A percentile compares a stretch with the other conserved stretches of the same genome.
phyloP scores from a whole-genome alignment of 2,329 filamentous ascomycete species.

The Albophoma yamanashiensis region DNA sequence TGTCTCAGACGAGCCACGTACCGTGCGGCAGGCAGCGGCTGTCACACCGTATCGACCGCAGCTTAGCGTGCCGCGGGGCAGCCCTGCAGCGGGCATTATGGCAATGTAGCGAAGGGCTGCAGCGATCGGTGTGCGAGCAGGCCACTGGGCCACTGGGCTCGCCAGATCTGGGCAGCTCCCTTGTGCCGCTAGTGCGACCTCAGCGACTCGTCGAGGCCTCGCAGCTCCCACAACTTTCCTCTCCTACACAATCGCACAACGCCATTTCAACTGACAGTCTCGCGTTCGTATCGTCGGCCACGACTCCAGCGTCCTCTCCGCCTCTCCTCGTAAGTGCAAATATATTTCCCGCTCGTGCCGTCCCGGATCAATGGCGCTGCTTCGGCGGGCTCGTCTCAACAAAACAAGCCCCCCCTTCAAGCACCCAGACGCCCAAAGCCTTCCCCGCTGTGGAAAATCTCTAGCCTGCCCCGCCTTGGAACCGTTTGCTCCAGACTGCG shows the following conservation, averaged over 20 bases:
- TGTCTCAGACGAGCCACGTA: neutral
- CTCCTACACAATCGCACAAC: neutral
- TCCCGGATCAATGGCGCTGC: neutral
- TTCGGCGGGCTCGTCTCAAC: neutral
- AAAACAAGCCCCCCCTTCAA: neutral
- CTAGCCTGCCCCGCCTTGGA: neutral
- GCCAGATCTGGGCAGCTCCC: neutral
- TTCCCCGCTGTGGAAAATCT: conserved; percentile 2
- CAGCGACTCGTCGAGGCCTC: neutral
- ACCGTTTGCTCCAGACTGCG: neutral
- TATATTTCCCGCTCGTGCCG: neutral
- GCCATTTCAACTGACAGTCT: neutral
- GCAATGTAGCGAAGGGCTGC: neutral
- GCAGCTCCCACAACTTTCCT: neutral
- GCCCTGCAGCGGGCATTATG: neutral
- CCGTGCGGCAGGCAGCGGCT: neutral
- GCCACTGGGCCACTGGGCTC: neutral
- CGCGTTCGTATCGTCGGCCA: neutral
- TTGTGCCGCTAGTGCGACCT: conserved; percentile 1
- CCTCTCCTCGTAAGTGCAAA: neutral
- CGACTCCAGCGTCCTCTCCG: neutral
- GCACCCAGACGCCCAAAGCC: neutral
- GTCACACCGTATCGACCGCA: neutral
- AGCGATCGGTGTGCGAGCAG: neutral
- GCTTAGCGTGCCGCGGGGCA: neutral